These are phyloP conservation scores for Ustilago xerochloae DNA, from an alignment of 1,284 basidiomycete species.

Conservation along the genomic window DNA sequence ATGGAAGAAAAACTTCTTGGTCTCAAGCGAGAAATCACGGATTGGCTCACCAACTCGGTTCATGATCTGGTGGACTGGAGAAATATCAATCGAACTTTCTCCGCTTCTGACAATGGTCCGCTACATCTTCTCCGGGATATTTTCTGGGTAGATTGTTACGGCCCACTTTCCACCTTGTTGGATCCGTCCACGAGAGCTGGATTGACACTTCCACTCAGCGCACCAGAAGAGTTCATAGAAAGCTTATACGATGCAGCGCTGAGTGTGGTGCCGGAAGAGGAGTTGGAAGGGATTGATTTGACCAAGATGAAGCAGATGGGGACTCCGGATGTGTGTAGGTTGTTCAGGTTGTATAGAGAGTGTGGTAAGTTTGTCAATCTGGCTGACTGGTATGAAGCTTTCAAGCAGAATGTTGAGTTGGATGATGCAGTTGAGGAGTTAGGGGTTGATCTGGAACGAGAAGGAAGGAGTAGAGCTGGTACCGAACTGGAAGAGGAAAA, in stretches of 20 bases:
- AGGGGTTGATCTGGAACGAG: not conserved
- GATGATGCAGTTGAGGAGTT: conserved; percentile 8
- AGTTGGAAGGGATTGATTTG: conserved; percentile 23
- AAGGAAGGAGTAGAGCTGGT: not conserved
- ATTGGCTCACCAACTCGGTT: conserved; percentile 32
- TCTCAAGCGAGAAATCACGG: conserved; percentile 47
- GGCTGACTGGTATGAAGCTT: conserved; percentile 64
- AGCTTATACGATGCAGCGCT: conserved; percentile 41
- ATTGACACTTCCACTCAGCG: conserved; percentile 23
- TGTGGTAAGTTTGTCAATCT: conserved; percentile 63
- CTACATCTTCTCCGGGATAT: conserved; percentile 30
- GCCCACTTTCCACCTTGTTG: conserved; percentile 24
- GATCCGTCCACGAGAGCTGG: conserved; percentile 34
- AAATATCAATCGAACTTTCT: conserved; percentile 4
- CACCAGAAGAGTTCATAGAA: conserved; percentile 35
- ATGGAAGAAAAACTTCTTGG: conserved; percentile 50
- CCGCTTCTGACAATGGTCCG: not conserved
- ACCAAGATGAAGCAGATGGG: not conserved
- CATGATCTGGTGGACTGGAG: conserved; percentile 38
- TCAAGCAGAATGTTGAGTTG: conserved; percentile 49
- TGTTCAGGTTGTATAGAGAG: conserved; percentile 59
- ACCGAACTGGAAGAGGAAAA: not conserved
- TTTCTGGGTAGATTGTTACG: conserved; percentile 42
- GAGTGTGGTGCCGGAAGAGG: conserved; percentile 29
- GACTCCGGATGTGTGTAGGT: conserved; percentile 56